Evolutionary conservation across 2,329 filamentous ascomycete species (phyloP).

Genomic region (Bretziella fagacearum): DNA sequence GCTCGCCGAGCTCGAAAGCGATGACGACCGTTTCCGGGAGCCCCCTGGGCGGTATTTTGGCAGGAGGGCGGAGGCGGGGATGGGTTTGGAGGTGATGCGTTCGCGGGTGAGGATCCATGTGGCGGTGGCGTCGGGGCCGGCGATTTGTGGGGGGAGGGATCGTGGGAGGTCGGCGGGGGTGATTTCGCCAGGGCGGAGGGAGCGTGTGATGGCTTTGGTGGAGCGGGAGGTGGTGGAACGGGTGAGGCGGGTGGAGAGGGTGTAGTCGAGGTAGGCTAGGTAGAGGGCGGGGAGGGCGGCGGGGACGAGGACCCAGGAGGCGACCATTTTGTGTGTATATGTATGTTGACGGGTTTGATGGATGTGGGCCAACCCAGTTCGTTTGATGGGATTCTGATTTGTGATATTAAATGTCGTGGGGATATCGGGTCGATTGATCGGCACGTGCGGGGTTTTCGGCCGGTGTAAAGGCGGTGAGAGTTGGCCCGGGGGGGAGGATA

Average conservation of each 20-base stretch:
- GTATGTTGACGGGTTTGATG: too few species aligned
- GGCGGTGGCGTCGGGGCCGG: slow-evolving; percentile 13
- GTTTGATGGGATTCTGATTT: too few species aligned
- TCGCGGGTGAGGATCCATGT: slow-evolving; percentile 20
- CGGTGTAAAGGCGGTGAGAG: too few species aligned
- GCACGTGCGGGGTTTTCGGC: too few species aligned
- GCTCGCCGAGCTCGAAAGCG: neutral
- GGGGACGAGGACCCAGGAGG: slow-evolving; percentile 10
- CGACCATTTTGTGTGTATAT: slow-evolving; percentile 6
- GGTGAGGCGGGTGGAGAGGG: slow-evolving; percentile 1
- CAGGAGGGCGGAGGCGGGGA: slow-evolving; percentile 10
- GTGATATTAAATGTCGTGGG: too few species aligned
- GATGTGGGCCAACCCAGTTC: too few species aligned
- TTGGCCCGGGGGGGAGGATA: too few species aligned
- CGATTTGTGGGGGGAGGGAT: slow-evolving; percentile 17
- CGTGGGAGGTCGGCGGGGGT: slow-evolving; percentile 9
- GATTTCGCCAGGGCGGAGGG: slow-evolving; percentile 17
- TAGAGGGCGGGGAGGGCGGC: slow-evolving; percentile 10
- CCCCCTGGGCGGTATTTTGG: neutral
- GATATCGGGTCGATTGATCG: too few species aligned
- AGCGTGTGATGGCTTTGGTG: slow-evolving; percentile 12
- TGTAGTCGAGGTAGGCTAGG: slow-evolving; percentile 10
- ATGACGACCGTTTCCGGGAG: neutral
- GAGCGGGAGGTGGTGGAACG: slow-evolving; percentile 4
- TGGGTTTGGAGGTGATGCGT: slow-evolving; percentile 18